Evolutionary conservation across 2,329 filamentous ascomycete species (phyloP), one percentile per base, ranked within the genome.

Genomic region (Trichoderma atroviride): DNA sequence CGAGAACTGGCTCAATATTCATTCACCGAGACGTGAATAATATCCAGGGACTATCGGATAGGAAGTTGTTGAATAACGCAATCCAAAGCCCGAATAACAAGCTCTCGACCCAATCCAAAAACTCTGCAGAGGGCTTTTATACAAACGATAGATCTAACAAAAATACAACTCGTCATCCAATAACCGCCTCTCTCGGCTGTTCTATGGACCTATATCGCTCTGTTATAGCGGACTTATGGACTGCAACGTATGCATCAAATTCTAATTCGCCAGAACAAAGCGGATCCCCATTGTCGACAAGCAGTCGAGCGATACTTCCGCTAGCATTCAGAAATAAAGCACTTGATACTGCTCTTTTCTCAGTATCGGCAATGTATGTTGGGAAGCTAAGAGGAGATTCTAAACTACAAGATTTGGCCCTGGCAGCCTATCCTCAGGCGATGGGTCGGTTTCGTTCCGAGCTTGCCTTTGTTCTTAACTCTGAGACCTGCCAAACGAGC

Each of bases 181-280:
- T 59, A 10, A 24, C 6, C 3, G 10, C 14, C 9, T 43, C 57
- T 29, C 9, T 59, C 14, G 14, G 16, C 35, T 43, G 57, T 3
- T 59, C 57, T 19, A 59, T 43, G 57, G 57, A 59, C 40, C 24
- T 59, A 27, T 59, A 43, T 59, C 57, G 57, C 40, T 59, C 57
- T 40, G 35, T 40, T 13, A 35, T 59, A 24, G 24, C 35, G 4
- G 57, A 59, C 27, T 35, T 59, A 9, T 59, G 35, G 57, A 27
- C 5, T 43, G 57, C 24, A 14, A 59, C 35, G 2, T 29, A 35
- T 24, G 9, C 16, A 10, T 27, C 57, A 10, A 5, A 1, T 29
- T 19, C 14, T 13, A n/a, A 40, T 43, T 27, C 57, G 24, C 5
- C 16, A 27, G 57, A 59, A n/a, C 35, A 43, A 19, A 43, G 40